Evolutionary conservation across 176 grass and related monocot species (phyloP), one percentile per base, ranked within the genome.

Genomic region (Puya raimondii): DNA sequence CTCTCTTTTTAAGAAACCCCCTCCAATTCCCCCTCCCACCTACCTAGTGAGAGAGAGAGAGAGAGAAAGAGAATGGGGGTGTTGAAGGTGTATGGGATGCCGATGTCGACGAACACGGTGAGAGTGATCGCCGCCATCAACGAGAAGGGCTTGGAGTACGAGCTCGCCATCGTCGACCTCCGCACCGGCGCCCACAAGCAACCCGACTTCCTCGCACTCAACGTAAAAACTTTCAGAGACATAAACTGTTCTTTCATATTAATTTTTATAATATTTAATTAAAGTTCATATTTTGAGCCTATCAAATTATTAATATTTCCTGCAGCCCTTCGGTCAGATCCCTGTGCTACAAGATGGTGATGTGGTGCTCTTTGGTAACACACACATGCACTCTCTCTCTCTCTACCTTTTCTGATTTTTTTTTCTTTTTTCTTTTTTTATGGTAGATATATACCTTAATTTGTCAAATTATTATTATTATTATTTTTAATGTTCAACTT

Each of bases 271-370:
- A 9, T 53, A 23, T 54, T 50, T 54, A 21, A 14, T 18, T 3
- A 15, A 53, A 13, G 4, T 3, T 13, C 26, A 3, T 3, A 15
- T 17, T 47, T 2, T 2, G 1, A 26, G 10, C 13, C 12, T 9
- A 10, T 17, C 11, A 33, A 21, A 23, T 21, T n/a, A 56, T 48
- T 10, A 20, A 12, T 10, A 11, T 85, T 0, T 63, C 5, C 6
- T 73, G 84, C 83, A 96, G 92, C 92, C 92, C 22, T 96, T 96
- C 2, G 92, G 88, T 65, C 84, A 96, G 83, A 85, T 96, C 76
- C 92, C 92, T 0, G 88, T 50, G 23, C 69, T 96, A 27, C 70
- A 89, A 67, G 92, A 96, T n/a, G 92, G 76, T 0, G 88, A 89
- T 2, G 70, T 83, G 23, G 78, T 84, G 8, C 47, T 96, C 49